These are phyloP conservation scores for Pittosporum tobira DNA, from an alignment of 129 eudicot species.

Conservation along the genomic window DNA sequence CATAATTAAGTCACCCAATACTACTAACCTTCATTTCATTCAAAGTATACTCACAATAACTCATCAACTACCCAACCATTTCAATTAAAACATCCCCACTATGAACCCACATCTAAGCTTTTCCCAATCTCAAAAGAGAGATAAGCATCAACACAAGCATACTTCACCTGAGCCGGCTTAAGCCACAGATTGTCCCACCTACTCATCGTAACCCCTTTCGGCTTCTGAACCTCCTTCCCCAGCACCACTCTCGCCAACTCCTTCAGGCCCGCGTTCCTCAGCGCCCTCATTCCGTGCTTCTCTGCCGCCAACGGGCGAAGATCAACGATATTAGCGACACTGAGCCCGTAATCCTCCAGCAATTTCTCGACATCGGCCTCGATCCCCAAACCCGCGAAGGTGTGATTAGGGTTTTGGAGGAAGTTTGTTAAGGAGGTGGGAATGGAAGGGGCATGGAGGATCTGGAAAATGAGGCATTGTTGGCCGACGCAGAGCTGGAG, in stretches of 20 bases:
- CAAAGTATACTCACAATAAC: too few species aligned
- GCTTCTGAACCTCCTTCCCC: constrained; percentile 28
- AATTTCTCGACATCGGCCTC: constrained; percentile 17
- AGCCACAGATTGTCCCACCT: constrained; percentile 32
- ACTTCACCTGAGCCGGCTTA: constrained; percentile 29
- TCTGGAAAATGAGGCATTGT: not conserved
- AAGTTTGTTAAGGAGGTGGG: too few species aligned
- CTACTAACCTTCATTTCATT: too few species aligned
- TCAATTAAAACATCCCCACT: too few species aligned
- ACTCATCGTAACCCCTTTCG: constrained; percentile 27
- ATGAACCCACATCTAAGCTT: too few species aligned
- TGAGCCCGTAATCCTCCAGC: constrained; percentile 4
- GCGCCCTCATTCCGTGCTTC: constrained; percentile 1
- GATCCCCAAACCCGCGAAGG: constrained; percentile 30
- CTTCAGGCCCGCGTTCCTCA: constrained; percentile 27
- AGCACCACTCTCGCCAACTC: constrained; percentile 22
- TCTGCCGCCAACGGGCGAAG: constrained; percentile 18
- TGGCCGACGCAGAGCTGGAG: too few species aligned
- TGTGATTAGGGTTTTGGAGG: too few species aligned
- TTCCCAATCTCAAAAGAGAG: constrained; percentile 35
- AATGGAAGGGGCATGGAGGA: not conserved
- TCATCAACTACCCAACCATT: too few species aligned
- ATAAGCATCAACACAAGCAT: constrained; percentile 44
- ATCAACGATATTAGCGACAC: constrained; percentile 16
- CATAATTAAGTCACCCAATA: too few species aligned